A percentile compares a stretch with the other conserved stretches of the same genome.
Evolutionary conservation across 345 rosid species (phyloP).

Genomic region (Capsella bursapastoris): DNA sequence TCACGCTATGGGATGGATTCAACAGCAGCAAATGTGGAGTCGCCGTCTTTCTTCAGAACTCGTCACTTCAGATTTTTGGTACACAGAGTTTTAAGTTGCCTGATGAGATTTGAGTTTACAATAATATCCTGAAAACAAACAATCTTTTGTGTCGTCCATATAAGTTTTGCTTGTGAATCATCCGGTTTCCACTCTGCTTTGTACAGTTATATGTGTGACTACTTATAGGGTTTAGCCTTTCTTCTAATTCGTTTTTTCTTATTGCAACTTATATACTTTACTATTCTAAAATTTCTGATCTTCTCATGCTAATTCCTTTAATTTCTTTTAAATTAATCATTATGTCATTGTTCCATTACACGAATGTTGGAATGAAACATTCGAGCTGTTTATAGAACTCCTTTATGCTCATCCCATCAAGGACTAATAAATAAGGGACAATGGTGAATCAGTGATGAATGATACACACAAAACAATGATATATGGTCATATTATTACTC

Average conservation of each 20-base stretch:
- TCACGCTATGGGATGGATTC: slow-evolving; percentile 79
- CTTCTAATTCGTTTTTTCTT: not conserved
- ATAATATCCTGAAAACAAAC: too few species aligned
- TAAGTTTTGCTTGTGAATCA: slow-evolving; percentile 27
- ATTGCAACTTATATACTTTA: not conserved
- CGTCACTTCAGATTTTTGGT: slow-evolving; percentile 69
- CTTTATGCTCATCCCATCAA: too few species aligned
- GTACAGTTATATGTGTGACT: slow-evolving; percentile 34
- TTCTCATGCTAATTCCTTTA: slow-evolving; percentile 9
- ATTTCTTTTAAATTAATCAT: not conserved
- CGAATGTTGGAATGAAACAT: not conserved
- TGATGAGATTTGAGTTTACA: slow-evolving; percentile 49
- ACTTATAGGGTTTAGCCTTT: slow-evolving; percentile 4
- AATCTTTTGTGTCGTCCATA: slow-evolving; percentile 4
- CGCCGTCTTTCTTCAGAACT: slow-evolving; percentile 69
- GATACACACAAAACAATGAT: not conserved
- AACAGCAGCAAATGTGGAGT: slow-evolving; percentile 67
- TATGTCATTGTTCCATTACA: not conserved
- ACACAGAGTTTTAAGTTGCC: slow-evolving; percentile 71
- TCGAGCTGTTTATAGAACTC: not conserved
- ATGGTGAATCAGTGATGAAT: not conserved
- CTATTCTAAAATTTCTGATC: not conserved
- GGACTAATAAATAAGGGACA: not conserved
- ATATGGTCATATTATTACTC: too few species aligned
- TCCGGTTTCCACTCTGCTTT: slow-evolving; percentile 2